phyloP scores from a whole-genome alignment of 768 basidiomycete genomes.

The Tricholoma saponaceum region DNA sequence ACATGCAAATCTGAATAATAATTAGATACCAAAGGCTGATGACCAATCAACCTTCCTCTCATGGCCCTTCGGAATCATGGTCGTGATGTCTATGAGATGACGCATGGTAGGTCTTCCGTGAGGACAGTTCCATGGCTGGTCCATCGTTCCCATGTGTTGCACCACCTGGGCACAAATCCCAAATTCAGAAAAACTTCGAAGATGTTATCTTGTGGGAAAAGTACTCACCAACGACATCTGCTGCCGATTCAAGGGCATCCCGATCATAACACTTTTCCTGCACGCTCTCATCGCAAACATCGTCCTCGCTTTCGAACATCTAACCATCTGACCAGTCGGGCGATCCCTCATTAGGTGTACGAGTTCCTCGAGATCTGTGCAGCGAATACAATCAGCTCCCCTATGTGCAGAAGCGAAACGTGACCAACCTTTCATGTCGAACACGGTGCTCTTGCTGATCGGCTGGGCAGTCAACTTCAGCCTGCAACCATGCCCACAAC shows the following conservation, averaged over 20 bases:
- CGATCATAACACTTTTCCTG: conserved; percentile 94
- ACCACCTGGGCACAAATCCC: conserved; percentile 48
- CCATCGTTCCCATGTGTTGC: conserved; percentile 79
- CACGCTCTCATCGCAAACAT: conserved; percentile 99
- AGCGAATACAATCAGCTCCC: conserved; percentile 4
- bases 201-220: not conserved
- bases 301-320: conserved; percentile 86
- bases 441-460: conserved; percentile 86
- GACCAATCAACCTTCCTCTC: conserved; percentile 33
- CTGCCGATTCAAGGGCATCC: conserved; percentile 67
- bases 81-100: conserved; percentile 55
- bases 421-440: conserved; percentile 76
- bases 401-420: not conserved
- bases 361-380: conserved; percentile 86
- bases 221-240: conserved; percentile 74
- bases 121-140: conserved; percentile 88
- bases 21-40: not conserved
- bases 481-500: conserved; percentile 30
- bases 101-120: conserved; percentile 85
- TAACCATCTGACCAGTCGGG: conserved; percentile 76
- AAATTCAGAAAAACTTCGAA: not conserved
- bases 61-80: conserved; percentile 6
- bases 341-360: conserved; percentile 80
- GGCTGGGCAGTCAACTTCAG: conserved; percentile 80
- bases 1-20: not conserved